Evolutionary conservation across 371 early-diverging fungal genomes (phyloP).

Genomic region (Apophysomyces ossiformis): DNA sequence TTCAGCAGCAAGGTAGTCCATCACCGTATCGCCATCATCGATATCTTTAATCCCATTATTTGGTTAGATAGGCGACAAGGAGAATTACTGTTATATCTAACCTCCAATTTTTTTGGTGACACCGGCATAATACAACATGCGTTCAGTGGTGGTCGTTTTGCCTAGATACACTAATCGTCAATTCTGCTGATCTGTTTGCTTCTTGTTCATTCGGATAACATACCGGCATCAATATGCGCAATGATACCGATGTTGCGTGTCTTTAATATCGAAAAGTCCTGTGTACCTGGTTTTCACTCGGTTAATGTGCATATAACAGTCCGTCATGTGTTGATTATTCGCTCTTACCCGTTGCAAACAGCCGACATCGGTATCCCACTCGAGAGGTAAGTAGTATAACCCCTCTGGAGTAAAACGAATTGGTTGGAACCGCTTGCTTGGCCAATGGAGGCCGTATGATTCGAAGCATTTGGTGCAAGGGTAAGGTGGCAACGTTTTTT

Average conservation of each 20-base stretch:
- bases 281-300: slow-evolving; percentile 22
- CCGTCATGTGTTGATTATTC: not conserved
- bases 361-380: not conserved
- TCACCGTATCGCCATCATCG: slow-evolving; percentile 92
- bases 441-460: slow-evolving; percentile 6
- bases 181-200: not conserved
- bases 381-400: not conserved
- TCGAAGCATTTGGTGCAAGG: not conserved
- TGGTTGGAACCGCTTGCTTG: not conserved
- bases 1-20: slow-evolving; percentile 91
- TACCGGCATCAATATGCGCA: slow-evolving; percentile 96
- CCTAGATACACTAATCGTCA: slow-evolving; percentile 36
- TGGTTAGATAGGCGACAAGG: not conserved
- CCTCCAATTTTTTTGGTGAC: slow-evolving; percentile 86
- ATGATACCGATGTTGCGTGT: slow-evolving; percentile 96
- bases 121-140: slow-evolving; percentile 96
- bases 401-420: not conserved
- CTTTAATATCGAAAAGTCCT: slow-evolving; percentile 60
- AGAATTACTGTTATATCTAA: slow-evolving; percentile 25
- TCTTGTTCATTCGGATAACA: slow-evolving; percentile 1
- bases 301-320: not conserved
- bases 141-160: slow-evolving; percentile 96
- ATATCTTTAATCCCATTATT: slow-evolving; percentile 62
- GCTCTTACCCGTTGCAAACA: not conserved
- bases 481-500: not conserved